Evolutionary conservation across 352 stramenopile species (phyloP).

Genomic region (Plasmopara muralis): DNA sequence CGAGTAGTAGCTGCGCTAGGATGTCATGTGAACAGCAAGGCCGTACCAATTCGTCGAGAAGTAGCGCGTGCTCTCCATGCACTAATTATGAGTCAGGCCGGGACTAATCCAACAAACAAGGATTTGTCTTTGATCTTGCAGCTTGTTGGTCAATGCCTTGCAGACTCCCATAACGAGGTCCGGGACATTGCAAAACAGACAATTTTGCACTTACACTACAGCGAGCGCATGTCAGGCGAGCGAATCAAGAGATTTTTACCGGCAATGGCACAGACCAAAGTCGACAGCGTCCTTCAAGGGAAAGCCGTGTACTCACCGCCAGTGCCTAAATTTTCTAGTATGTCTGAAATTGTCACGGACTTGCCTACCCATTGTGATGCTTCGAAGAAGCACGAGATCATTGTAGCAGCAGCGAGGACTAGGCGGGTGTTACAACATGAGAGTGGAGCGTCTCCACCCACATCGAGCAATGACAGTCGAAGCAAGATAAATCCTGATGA

Average conservation of each 20-base stretch:
- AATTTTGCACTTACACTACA: constrained; percentile 38
- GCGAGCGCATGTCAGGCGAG: constrained; percentile 33
- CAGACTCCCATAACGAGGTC: constrained; percentile 75
- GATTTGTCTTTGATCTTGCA: constrained; percentile 36
- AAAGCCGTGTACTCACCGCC: constrained; percentile 21
- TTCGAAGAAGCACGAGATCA: constrained; percentile 8
- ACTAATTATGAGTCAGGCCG: constrained; percentile 33
- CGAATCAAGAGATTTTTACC: constrained; percentile 55
- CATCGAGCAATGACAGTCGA: constrained; percentile 18
- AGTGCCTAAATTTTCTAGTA: constrained; percentile 3
- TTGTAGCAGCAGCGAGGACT: neutral
- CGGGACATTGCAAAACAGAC: constrained; percentile 59
- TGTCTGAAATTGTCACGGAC: constrained; percentile 1
- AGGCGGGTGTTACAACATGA: constrained; percentile 12
- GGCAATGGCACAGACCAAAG: constrained; percentile 29
- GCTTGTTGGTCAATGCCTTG: constrained; percentile 53
- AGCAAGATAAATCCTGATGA: constrained; percentile 32
- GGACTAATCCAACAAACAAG: constrained; percentile 26
- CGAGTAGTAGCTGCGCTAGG: constrained; percentile 40
- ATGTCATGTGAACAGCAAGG: constrained; percentile 38
- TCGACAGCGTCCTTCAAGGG: constrained; percentile 38
- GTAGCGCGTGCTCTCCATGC: constrained; percentile 48
- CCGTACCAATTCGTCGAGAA: constrained; percentile 49
- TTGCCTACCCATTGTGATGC: constrained; percentile 1
- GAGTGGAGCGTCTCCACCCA: constrained; percentile 9